Evolutionary conservation across 1,284 basidiomycete species (phyloP).

Genomic region (Austroboletus novae-zelandiae): DNA sequence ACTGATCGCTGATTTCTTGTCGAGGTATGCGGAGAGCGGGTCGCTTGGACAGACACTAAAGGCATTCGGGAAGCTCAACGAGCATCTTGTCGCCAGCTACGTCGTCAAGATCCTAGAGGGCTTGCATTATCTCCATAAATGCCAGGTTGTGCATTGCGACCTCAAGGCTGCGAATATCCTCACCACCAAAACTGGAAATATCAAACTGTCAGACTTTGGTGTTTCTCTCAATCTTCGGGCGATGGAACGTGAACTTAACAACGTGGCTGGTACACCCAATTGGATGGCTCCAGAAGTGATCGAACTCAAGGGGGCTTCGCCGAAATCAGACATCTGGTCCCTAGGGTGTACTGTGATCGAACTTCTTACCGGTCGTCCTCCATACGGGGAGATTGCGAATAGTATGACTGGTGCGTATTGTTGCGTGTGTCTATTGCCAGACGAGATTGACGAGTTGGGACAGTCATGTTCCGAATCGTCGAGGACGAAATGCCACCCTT

Average conservation of each 20-base stretch:
- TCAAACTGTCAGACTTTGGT: slow-evolving; percentile 98
- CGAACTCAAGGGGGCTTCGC: slow-evolving; percentile 72
- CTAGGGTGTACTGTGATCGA: slow-evolving; percentile 93
- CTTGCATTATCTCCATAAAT: slow-evolving; percentile 82
- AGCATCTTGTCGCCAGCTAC: slow-evolving; percentile 84
- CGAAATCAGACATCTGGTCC: slow-evolving; percentile 89
- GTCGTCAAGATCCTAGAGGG: slow-evolving; percentile 94
- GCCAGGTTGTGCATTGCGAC: slow-evolving; percentile 86
- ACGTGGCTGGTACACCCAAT: slow-evolving; percentile 92
- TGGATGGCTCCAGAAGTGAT: slow-evolving; percentile 99
- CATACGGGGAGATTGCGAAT: slow-evolving; percentile 84
- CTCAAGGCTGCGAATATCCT: slow-evolving; percentile 99
- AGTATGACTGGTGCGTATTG: slow-evolving; percentile 71
- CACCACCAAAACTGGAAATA: slow-evolving; percentile 95
- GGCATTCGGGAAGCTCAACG: slow-evolving; percentile 89
- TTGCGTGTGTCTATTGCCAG: slow-evolving; percentile 2
- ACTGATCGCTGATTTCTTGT: slow-evolving; percentile 13
- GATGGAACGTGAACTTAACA: slow-evolving; percentile 84
- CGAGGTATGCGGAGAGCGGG: slow-evolving; percentile 90
- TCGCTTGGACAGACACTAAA: slow-evolving; percentile 89
- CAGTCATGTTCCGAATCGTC: slow-evolving; percentile 95
- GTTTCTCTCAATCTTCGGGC: slow-evolving; percentile 98
- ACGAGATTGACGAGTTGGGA: slow-evolving; percentile 11
- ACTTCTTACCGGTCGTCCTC: slow-evolving; percentile 87
- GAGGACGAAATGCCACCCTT: slow-evolving; percentile 88